Evolutionary conservation across 495 filamentous ascomycete species (phyloP).

Genomic region (Neurospora discreta): DNA sequence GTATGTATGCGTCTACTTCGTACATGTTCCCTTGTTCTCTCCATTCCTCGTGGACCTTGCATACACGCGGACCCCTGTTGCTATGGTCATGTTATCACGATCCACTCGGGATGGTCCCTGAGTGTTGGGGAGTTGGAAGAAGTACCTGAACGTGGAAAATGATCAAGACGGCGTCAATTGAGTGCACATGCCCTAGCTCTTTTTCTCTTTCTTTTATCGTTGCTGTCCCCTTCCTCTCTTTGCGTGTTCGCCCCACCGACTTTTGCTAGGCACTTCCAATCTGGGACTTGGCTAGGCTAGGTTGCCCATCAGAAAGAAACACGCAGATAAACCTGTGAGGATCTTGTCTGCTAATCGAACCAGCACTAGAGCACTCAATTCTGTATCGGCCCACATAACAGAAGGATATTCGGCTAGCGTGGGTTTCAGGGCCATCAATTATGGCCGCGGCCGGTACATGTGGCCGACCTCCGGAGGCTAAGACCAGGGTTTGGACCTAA

Average conservation of each 20-base stretch:
- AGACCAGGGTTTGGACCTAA: constrained; percentile 1
- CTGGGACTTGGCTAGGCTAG: not conserved
- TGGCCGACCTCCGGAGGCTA: not conserved
- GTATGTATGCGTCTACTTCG: not conserved
- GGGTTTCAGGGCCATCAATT: constrained; percentile 3
- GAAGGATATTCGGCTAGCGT: constrained; percentile 20
- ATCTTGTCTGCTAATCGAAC: not conserved
- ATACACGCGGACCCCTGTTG: constrained; percentile 15
- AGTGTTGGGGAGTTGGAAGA: constrained; percentile 5
- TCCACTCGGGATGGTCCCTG: constrained; percentile 8
- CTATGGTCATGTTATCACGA: constrained; percentile 16
- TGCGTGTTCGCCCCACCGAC: not conserved
- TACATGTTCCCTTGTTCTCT: not conserved
- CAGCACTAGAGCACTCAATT: not conserved
- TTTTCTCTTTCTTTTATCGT: not conserved
- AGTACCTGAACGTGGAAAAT: not conserved
- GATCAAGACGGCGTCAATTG: not conserved
- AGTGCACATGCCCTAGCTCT: not conserved
- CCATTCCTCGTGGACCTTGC: constrained; percentile 6
- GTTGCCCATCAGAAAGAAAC: not conserved
- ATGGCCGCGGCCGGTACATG: constrained; percentile 15
- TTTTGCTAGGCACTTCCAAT: not conserved
- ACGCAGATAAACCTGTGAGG: not conserved
- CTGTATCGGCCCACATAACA: constrained; percentile 23
- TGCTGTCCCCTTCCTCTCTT: not conserved